Evolutionary conservation across 2,329 filamentous ascomycete genomes (phyloP).

Genomic region (Ilyonectria sp.): DNA sequence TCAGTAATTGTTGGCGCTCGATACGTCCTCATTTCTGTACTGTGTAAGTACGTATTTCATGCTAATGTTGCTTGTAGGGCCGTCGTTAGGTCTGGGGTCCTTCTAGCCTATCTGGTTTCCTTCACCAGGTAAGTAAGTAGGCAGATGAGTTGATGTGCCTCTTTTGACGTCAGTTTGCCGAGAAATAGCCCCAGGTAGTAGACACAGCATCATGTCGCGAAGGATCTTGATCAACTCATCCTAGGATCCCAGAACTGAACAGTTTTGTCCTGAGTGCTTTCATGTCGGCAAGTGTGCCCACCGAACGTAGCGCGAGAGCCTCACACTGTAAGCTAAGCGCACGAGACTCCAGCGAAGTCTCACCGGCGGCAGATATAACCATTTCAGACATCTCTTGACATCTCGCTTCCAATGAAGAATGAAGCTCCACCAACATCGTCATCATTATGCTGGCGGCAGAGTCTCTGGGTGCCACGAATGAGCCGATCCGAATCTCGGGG

Average conservation of each 20-base stretch:
- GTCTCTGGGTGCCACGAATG: constrained; percentile 52
- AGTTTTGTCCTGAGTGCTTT: constrained; percentile 13
- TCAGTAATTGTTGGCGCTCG: not conserved
- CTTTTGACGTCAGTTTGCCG: not conserved
- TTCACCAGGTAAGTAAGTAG: no score
- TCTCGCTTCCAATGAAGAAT: constrained; percentile 42
- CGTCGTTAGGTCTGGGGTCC: constrained; percentile 16
- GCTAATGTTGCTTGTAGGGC: not conserved
- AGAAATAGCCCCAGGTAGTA: not conserved
- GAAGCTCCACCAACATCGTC: constrained; percentile 52
- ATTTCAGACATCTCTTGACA: constrained; percentile 31
- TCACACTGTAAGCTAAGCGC: constrained; percentile 49
- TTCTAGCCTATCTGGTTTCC: no score
- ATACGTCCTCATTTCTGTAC: no score
- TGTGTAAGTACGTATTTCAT: not conserved
- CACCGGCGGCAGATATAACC: constrained; percentile 22
- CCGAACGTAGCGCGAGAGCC: constrained; percentile 40
- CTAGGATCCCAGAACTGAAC: constrained; percentile 13
- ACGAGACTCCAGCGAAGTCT: constrained; percentile 37
- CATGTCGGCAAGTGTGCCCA: constrained; percentile 39
- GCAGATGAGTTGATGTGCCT: not conserved
- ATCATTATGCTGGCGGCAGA: constrained; percentile 54
- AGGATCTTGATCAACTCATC: not conserved
- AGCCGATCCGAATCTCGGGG: constrained; percentile 59
- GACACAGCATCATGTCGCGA: not conserved